Evolutionary conservation across 2,329 filamentous ascomycete genomes (phyloP).

Genomic region (Epicoccum nigrum): DNA sequence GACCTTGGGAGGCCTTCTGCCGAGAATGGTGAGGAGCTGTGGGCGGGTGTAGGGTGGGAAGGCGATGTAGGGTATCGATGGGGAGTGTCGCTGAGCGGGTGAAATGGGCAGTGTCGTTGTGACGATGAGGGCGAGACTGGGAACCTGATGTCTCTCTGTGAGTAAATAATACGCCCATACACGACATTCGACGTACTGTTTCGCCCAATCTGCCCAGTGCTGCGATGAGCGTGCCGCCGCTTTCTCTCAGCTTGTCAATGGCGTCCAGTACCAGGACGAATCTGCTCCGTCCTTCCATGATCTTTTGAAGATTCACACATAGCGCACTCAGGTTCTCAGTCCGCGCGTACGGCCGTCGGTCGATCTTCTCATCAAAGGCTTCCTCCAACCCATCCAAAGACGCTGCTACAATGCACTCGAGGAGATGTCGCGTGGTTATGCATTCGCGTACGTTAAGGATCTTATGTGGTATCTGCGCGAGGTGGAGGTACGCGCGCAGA

Average conservation of each 20-base stretch:
- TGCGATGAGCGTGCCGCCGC: constrained; percentile 76
- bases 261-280: constrained; percentile 88
- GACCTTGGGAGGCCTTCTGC: constrained; percentile 55
- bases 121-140: constrained; percentile 76
- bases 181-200: constrained; percentile 60
- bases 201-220: constrained; percentile 83
- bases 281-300: constrained; percentile 63
- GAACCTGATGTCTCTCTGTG: constrained; percentile 63
- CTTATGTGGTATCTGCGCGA: constrained; percentile 60
- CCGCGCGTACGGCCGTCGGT: constrained; percentile 59
- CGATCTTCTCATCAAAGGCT: constrained; percentile 49
- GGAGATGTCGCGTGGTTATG: constrained; percentile 77
- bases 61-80: constrained; percentile 75
- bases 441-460: constrained; percentile 75
- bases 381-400: constrained; percentile 48
- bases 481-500: constrained; percentile 65
- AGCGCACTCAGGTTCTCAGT: constrained; percentile 85
- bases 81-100: constrained; percentile 67
- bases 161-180: neutral
- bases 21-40: constrained; percentile 79
- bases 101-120: constrained; percentile 75
- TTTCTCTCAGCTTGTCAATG: constrained; percentile 83
- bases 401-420: constrained; percentile 71
- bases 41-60: constrained; percentile 84
- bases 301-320: constrained; percentile 70